Conservation (phyloP, 2,329 filamentous ascomycete species). For the Nigrograna mackinnonii region DNA sequence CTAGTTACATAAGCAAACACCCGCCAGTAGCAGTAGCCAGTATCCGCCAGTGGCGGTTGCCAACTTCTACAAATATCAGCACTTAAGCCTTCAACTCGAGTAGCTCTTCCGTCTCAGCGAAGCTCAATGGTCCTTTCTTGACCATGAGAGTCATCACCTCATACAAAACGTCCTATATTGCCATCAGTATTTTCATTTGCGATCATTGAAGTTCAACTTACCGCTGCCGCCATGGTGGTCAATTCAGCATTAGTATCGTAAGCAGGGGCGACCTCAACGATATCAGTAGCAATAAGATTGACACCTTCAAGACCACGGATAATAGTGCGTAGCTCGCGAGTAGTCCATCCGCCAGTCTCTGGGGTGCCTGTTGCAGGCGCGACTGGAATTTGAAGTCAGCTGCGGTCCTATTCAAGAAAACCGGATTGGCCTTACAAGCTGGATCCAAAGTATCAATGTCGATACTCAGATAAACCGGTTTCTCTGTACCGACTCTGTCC, state of each 20-base stretch:
- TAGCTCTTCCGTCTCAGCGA: conserved; percentile 26
- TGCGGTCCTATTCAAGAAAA: neutral
- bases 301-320: conserved; percentile 69
- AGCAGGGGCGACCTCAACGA: conserved; percentile 74
- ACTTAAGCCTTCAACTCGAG: conserved; percentile 34
- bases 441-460: conserved; percentile 91
- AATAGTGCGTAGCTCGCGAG: conserved; percentile 72
- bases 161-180: conserved; percentile 62
- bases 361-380: conserved; percentile 76
- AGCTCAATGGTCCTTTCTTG: conserved; percentile 71
- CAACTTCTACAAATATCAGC: no score
- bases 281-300: conserved; percentile 71
- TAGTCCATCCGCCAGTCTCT: conserved; percentile 77
- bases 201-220: conserved; percentile 16
- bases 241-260: conserved; percentile 74
- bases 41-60: no score
- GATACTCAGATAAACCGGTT: conserved; percentile 79
- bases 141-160: conserved; percentile 85
- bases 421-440: conserved; percentile 59
- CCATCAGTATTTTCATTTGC: neutral
- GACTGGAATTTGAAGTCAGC: conserved; percentile 42
- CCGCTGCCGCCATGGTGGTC: conserved; percentile 74
- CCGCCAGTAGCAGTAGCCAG: no score
- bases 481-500: conserved; percentile 72
- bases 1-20: no score